These are phyloP conservation scores for Blumeria hordei DNA, from an alignment of 2,329 filamentous ascomycete genomes.

Conservation along the genomic window DNA sequence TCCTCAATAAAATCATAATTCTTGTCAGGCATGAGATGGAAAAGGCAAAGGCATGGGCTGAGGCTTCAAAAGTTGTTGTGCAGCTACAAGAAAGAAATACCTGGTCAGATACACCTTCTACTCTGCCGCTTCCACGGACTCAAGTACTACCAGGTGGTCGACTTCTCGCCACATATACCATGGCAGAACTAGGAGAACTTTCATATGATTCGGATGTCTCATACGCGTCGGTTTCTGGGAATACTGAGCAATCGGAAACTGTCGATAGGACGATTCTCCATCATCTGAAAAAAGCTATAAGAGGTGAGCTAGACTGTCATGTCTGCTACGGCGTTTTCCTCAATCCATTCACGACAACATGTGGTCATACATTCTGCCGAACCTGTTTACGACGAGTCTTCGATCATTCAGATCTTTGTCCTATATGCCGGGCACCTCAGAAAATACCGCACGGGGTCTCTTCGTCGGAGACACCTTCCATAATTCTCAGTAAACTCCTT, in stretches of 20 bases:
- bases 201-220: constrained; percentile 28
- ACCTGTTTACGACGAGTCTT: constrained; percentile 53
- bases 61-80: constrained; percentile 18
- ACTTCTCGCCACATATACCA: constrained; percentile 38
- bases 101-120: not conserved
- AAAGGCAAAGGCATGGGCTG: constrained; percentile 16
- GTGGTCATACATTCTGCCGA: constrained; percentile 76
- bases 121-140: not conserved
- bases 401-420: constrained; percentile 57
- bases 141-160: constrained; percentile 28
- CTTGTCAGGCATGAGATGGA: constrained; percentile 29
- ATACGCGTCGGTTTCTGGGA: constrained; percentile 19
- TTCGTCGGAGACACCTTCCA: constrained; percentile 19
- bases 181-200: constrained; percentile 38
- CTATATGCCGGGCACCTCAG: constrained; percentile 49
- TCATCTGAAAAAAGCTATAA: constrained; percentile 33
- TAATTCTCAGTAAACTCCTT: constrained; percentile 36
- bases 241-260: constrained; percentile 4
- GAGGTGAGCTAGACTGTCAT: constrained; percentile 62
- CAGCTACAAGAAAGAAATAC: constrained; percentile 17
- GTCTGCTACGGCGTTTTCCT: constrained; percentile 65
- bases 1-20: constrained; percentile 45
- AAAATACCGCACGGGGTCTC: constrained; percentile 19
- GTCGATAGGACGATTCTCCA: constrained; percentile 27
- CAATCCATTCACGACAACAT: constrained; percentile 62